Conservation (phyloP, 2,329 filamentous ascomycete genomes). For the Achaetomium macrosporum region DNA sequence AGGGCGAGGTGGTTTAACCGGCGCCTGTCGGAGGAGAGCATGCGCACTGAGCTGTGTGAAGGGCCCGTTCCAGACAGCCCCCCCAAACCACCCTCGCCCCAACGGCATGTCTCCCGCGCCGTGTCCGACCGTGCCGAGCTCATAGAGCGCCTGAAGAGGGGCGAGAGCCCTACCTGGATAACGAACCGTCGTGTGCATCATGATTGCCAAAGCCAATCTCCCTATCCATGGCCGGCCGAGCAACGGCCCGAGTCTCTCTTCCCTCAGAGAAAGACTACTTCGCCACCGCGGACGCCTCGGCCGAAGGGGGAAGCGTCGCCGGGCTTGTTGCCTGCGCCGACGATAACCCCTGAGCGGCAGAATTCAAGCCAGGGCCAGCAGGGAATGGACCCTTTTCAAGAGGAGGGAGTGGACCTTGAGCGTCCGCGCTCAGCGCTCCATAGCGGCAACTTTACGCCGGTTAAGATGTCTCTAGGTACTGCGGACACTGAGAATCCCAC, state of each 20-base stretch:
- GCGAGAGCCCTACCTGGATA: constrained; percentile 69
- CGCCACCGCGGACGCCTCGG: constrained; percentile 34
- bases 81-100: constrained; percentile 27
- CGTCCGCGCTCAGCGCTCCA: constrained; percentile 73
- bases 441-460: constrained; percentile 58
- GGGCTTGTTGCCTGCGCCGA: constrained; percentile 40
- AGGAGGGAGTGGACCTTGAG: constrained; percentile 62
- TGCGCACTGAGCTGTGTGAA: constrained; percentile 56
- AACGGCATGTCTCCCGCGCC: constrained; percentile 27
- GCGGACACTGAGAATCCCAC: constrained; percentile 19
- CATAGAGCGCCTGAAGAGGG: constrained; percentile 77
- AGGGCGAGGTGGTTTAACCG: constrained; percentile 26
- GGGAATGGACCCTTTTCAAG: constrained; percentile 39
- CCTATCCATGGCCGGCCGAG: constrained; percentile 7
- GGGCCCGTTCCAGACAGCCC: constrained; percentile 46
- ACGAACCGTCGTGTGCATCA: constrained; percentile 55
- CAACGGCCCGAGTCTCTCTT: constrained; percentile 38
- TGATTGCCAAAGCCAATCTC: not conserved
- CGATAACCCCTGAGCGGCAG: constrained; percentile 43
- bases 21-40: constrained; percentile 53
- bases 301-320: constrained; percentile 34
- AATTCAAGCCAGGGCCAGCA: constrained; percentile 28
- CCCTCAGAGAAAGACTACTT: constrained; percentile 29
- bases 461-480: constrained; percentile 28
- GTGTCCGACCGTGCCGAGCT: constrained; percentile 65